Conservation (phyloP, 2,329 filamentous ascomycete genomes). For the Penicillium corylophilum region DNA sequence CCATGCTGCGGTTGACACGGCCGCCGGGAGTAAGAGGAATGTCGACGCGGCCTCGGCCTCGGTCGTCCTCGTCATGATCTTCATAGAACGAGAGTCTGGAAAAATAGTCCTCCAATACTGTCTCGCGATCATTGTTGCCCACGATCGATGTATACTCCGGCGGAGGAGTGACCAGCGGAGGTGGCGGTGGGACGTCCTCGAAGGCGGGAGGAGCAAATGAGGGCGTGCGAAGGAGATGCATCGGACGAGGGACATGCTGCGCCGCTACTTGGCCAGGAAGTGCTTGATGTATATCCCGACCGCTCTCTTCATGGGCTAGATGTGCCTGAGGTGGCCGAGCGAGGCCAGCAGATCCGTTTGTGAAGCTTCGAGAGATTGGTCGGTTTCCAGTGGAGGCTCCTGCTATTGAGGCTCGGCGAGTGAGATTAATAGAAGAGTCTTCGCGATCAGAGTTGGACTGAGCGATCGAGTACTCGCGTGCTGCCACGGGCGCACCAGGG, state of each 20-base stretch:
- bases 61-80: conserved; percentile 56
- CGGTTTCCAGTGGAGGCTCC: conserved; percentile 16
- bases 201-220: conserved; percentile 88
- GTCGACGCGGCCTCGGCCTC: conserved; percentile 49
- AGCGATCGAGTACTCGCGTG: conserved; percentile 23
- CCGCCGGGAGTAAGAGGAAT: conserved; percentile 64
- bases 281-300: conserved; percentile 33
- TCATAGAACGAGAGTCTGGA: conserved; percentile 68
- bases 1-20: conserved; percentile 63
- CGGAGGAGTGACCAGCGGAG: conserved; percentile 73
- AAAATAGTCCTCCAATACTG: conserved; percentile 80
- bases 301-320: conserved; percentile 47
- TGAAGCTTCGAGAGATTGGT: conserved; percentile 38
- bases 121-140: conserved; percentile 65
- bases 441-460: conserved; percentile 28
- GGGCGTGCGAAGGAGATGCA: conserved; percentile 78
- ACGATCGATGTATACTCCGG: conserved; percentile 81
- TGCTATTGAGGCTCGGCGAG: conserved; percentile 19
- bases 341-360: conserved; percentile 41
- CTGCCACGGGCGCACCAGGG: conserved; percentile 59
- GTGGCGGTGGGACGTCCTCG: conserved; percentile 74
- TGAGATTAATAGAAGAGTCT: conserved; percentile 24
- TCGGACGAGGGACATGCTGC: conserved; percentile 58
- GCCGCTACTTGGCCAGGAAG: neutral
- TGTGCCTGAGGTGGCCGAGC: conserved; percentile 52